Percentiles rank a stretch among this genome's conserved stretches.
Evolutionary conservation across 2,329 filamentous ascomycete genomes (phyloP).

Genomic region (Arthrobotrys sinensis): DNA sequence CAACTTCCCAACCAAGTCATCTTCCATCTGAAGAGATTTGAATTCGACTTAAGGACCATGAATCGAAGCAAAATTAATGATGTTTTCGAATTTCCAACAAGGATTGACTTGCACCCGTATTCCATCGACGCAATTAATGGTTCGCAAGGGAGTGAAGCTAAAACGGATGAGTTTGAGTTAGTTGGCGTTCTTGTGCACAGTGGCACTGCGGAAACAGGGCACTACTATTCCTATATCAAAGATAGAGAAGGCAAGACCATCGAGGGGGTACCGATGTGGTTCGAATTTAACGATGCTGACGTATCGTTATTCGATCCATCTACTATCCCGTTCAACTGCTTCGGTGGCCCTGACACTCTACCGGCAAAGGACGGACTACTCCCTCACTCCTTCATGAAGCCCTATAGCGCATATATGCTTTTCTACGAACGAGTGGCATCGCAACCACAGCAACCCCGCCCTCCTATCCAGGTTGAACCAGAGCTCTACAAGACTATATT

Average conservation of each 20-base stretch:
- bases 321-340: constrained; percentile 82
- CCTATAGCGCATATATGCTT: constrained; percentile 94
- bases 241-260: constrained; percentile 76
- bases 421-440: constrained; percentile 89
- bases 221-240: constrained; percentile 96
- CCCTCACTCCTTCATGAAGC: constrained; percentile 72
- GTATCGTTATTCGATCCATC: constrained; percentile 82
- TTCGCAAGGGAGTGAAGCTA: constrained; percentile 38
- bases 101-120: constrained; percentile 89
- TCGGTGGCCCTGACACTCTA: constrained; percentile 77
- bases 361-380: constrained; percentile 58
- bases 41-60: constrained; percentile 83
- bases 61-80: constrained; percentile 95
- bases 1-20: constrained; percentile 94
- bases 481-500: constrained; percentile 75
- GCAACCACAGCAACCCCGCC: constrained; percentile 71
- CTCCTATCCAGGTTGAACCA: constrained; percentile 66
- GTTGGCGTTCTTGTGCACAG: constrained; percentile 96
- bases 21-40: constrained; percentile 91
- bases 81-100: constrained; percentile 86
- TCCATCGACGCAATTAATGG: constrained; percentile 81
- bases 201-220: constrained; percentile 91
- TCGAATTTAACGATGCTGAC: constrained; percentile 94
- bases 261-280: constrained; percentile 75
- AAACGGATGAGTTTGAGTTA: constrained; percentile 86